Evolutionary conservation across 2,329 filamentous ascomycete genomes (phyloP).

Genomic region (Aspergillus latus): DNA sequence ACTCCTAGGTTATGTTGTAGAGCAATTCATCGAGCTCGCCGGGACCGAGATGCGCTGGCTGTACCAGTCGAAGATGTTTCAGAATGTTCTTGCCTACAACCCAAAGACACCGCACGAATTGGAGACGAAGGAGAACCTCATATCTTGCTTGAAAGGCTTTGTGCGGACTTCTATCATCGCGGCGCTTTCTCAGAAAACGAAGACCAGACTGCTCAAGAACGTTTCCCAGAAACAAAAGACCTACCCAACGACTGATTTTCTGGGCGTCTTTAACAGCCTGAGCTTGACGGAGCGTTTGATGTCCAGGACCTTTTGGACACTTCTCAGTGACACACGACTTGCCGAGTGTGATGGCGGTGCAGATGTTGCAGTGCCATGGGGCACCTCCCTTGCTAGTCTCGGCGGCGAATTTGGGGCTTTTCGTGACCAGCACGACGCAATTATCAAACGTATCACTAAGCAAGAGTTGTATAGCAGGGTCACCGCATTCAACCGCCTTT

Average conservation of each 20-base stretch:
- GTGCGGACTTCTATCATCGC: slow-evolving; percentile 32
- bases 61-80: slow-evolving; percentile 28
- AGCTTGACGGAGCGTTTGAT: slow-evolving; percentile 14
- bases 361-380: neutral
- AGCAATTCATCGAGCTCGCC: slow-evolving; percentile 33
- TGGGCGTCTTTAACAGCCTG: slow-evolving; percentile 11
- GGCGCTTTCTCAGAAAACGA: slow-evolving; percentile 3
- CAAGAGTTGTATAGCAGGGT: neutral
- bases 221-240: neutral
- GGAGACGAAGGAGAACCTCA: slow-evolving; percentile 21
- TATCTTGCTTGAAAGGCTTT: slow-evolving; percentile 31
- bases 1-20: slow-evolving; percentile 51
- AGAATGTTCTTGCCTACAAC: slow-evolving; percentile 28
- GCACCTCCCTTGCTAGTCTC: slow-evolving; percentile 13
- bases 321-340: slow-evolving; percentile 7
- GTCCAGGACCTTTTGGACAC: slow-evolving; percentile 19
- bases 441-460: slow-evolving; percentile 1
- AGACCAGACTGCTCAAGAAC: slow-evolving; percentile 5
- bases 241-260: slow-evolving; percentile 10
- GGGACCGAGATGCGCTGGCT: slow-evolving; percentile 44
- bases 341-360: neutral
- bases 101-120: slow-evolving; percentile 16
- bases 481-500: neutral
- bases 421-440: slow-evolving; percentile 12
- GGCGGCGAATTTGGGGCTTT: slow-evolving; percentile 13